Percentiles rank a stretch among this genome's conserved stretches.
Conservation (phyloP, 1,284 basidiomycete genomes). For the Sporisorium graminicola region DNA sequence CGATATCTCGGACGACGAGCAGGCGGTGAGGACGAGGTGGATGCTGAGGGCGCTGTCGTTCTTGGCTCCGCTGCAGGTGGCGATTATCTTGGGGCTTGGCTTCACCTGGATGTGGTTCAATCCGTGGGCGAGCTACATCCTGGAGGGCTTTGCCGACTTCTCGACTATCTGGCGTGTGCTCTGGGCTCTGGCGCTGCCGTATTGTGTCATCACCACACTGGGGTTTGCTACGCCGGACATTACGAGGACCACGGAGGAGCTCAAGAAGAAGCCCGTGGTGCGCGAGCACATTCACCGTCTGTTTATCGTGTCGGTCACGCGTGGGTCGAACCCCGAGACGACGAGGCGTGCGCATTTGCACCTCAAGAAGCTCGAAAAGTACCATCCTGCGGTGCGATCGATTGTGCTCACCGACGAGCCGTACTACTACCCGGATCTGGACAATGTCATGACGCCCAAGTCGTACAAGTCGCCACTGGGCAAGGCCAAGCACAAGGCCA, state of each 20-base stretch:
- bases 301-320: constrained; percentile 71
- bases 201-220: constrained; percentile 70
- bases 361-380: constrained; percentile 71
- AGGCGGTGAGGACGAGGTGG: constrained; percentile 69
- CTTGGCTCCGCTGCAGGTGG: constrained; percentile 68
- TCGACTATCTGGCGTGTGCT: constrained; percentile 70
- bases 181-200: constrained; percentile 70
- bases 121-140: constrained; percentile 67
- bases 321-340: constrained; percentile 71
- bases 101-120: constrained; percentile 70
- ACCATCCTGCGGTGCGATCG: constrained; percentile 70
- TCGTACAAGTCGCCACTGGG: constrained; percentile 71
- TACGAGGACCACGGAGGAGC: constrained; percentile 67
- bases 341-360: constrained; percentile 70
- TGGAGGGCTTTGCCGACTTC: constrained; percentile 69
- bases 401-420: constrained; percentile 71
- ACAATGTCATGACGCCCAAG: constrained; percentile 71
- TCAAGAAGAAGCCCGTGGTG: constrained; percentile 69
- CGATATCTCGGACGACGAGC: constrained; percentile 68
- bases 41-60: constrained; percentile 68
- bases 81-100: constrained; percentile 68
- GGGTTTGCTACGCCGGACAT: constrained; percentile 69
- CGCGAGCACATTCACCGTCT: constrained; percentile 71
- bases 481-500: constrained; percentile 71
- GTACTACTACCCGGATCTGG: constrained; percentile 71